These are phyloP conservation scores for Dioscorea alata DNA, from an alignment of 106 monocot species.

Conservation along the genomic window DNA sequence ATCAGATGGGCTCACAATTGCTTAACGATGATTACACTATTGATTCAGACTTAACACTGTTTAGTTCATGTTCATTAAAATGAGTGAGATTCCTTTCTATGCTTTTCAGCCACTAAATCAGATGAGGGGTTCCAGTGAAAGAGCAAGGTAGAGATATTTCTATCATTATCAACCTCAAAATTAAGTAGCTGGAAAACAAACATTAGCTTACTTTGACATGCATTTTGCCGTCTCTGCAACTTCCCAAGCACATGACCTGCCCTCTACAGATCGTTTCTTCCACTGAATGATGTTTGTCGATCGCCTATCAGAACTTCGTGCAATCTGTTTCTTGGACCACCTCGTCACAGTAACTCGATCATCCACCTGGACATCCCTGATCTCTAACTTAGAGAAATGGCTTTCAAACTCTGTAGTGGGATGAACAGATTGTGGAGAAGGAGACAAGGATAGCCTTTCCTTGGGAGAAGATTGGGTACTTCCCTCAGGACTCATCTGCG, in stretches of 20 bases:
- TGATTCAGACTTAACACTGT: no score
- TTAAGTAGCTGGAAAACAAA: no score
- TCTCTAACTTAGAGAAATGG: conserved; percentile 53
- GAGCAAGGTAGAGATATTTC: no score
- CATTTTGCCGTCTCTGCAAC: conserved; percentile 37
- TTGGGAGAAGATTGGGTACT: conserved; percentile 62
- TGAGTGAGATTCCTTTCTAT: no score
- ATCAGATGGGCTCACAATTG: no score
- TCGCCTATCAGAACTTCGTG: conserved; percentile 47
- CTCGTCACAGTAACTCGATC: conserved; percentile 79
- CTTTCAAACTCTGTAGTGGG: conserved; percentile 39
- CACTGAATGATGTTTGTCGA: conserved; percentile 59
- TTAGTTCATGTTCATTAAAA: no score
- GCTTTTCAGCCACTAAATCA: no score
- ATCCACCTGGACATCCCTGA: conserved; percentile 91
- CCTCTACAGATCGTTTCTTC: conserved; percentile 58
- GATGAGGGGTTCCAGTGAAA: no score
- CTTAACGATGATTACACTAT: no score
- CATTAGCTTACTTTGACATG: conserved; percentile 50
- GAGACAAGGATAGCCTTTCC: conserved; percentile 28
- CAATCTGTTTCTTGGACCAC: conserved; percentile 78
- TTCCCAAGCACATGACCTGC: conserved; percentile 35
- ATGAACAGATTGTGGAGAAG: conserved; percentile 24
- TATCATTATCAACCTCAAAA: no score
- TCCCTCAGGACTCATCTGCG: conserved; percentile 82